phyloP scores from a whole-genome alignment of 106 monocot species.

The Dendrobium nobile region DNA sequence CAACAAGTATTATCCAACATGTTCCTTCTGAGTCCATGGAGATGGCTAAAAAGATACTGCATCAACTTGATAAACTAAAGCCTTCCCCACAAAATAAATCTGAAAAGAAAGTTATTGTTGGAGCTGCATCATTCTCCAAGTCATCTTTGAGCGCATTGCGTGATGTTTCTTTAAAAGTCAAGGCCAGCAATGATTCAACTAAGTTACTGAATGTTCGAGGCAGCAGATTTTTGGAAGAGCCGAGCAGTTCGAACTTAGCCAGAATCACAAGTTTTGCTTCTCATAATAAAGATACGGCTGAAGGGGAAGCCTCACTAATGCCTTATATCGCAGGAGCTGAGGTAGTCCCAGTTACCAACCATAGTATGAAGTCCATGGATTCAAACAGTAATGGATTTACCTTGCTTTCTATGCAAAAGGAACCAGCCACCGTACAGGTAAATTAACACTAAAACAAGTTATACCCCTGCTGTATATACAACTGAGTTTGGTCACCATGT shows the following conservation, averaged over 20 bases:
- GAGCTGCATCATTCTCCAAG: constrained; percentile 9
- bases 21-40: constrained; percentile 43
- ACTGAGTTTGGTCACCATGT: not conserved
- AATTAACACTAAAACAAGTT: not conserved
- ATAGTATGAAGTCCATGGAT: not conserved
- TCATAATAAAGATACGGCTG: not conserved
- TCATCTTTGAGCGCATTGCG: not conserved
- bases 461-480: not conserved
- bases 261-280: not conserved
- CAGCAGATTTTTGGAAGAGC: not conserved
- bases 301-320: not conserved
- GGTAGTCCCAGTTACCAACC: not conserved
- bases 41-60: constrained; percentile 43
- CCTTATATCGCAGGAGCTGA: not conserved
- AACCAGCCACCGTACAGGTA: not conserved
- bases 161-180: not conserved
- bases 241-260: not conserved
- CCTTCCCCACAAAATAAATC: constrained; percentile 34
- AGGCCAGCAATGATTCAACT: not conserved
- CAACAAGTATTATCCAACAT: constrained; percentile 5
- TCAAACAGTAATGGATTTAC: not conserved
- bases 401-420: not conserved
- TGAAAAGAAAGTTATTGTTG: constrained; percentile 13
- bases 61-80: constrained; percentile 45
- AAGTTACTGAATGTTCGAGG: not conserved